phyloP scores from a whole-genome alignment of 2,329 filamentous ascomycete genomes.

The Ophiostoma novo-ulmi region DNA sequence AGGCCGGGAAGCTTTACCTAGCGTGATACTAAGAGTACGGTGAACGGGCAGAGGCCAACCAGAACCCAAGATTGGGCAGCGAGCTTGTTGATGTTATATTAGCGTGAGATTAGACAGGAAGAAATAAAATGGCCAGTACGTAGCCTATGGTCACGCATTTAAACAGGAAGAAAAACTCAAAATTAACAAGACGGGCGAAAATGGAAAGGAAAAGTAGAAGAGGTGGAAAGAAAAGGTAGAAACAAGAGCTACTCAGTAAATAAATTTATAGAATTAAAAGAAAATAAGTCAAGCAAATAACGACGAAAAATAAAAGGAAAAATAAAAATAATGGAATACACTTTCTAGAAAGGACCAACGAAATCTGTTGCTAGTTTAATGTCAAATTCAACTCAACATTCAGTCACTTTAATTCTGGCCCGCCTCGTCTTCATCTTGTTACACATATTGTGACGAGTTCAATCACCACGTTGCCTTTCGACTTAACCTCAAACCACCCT shows the following conservation, averaged over 20 bases:
- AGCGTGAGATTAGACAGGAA: slow-evolving; percentile 7
- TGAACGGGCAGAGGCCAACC: slow-evolving; percentile 13
- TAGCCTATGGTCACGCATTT: background rate
- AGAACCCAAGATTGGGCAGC: slow-evolving; percentile 4
- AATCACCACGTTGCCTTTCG: background rate
- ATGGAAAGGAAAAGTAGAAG: background rate
- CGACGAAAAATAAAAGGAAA: too few species aligned
- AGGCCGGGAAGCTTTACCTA: slow-evolving; percentile 22
- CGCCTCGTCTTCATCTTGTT: background rate
- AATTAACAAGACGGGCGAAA: background rate
- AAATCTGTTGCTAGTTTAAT: background rate
- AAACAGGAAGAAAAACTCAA: background rate
- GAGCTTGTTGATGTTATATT: background rate
- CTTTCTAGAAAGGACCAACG: background rate
- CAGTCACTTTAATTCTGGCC: background rate
- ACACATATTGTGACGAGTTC: background rate
- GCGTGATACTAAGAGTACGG: slow-evolving; percentile 20
- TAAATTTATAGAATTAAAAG: too few species aligned
- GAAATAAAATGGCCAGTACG: background rate
- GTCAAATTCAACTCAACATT: background rate
- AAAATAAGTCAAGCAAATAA: too few species aligned
- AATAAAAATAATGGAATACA: too few species aligned
- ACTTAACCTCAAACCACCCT: background rate
- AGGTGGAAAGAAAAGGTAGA: too few species aligned
- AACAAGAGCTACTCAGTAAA: too few species aligned